Evolutionary conservation across 768 basidiomycete genomes (phyloP), one percentile per base, ranked within the genome.

Genomic region (Butyriboletus loyo): DNA sequence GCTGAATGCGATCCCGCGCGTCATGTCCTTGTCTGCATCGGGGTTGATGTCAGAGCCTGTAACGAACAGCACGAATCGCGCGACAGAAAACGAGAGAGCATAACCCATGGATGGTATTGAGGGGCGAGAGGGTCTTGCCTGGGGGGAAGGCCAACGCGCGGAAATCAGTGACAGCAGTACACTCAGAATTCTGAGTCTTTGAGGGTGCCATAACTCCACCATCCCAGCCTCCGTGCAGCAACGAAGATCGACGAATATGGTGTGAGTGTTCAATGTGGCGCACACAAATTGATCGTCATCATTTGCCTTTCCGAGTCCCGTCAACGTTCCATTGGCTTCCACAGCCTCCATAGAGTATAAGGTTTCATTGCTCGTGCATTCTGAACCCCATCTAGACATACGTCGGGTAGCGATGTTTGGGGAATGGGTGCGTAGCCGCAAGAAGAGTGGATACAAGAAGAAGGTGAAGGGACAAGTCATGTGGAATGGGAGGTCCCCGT

Each of bases 41-140:
- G 89, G 89, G 55, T 91, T 91, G 49, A 93, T 77, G 65, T 96
- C 94, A 32, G 79, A 80, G n/a, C 86, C 82, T 7, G 89, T 88
- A 46, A 92, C 64, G 51, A 89, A 83, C 10, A 89, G 62, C 25
- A 85, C 81, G 41, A 88, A 72, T 32, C 80, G 80, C 1, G 77
- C 79, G 39, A 94, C 56, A 0, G 88, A 77, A 31, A 86, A 21
- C 27, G 84, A 80, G 22, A 77, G 59, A 7, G 77, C 73, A 28
- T 86, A 56, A 2, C 90, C 89, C 11, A 73, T 65, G 2, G 84
- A 82, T 21, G 88, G 67, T 30, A 65, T 58, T 45, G 75, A 62
- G 25, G 73, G 57, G 19, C 41, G 45, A 30, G 58, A 34, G 27
- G 56, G n/a, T 25, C 54, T 46, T 21, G 53, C 1, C 1, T 21